Evolutionary conservation across 83 land plant species (phyloP), one percentile per base, ranked within the genome.

Genomic region (Thuja plicata): DNA sequence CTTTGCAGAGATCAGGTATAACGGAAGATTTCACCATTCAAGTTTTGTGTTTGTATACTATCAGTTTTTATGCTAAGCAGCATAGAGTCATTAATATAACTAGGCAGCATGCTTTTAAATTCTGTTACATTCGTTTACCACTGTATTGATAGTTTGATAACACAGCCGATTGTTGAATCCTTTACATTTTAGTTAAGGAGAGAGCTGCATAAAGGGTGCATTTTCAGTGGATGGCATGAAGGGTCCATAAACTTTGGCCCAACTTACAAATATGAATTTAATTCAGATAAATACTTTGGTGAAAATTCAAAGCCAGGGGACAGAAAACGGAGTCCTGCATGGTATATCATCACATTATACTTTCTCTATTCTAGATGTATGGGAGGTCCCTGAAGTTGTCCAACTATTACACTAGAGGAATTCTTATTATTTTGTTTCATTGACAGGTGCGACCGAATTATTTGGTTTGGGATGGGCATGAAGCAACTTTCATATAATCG

Each of bases 151-250:
- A 70, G 32, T 24, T n/a, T 3, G 57, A 54, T 54, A 16, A 54
- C 57, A 16, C 16, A 50, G 17, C 19, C 16, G 3, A 16, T 54
- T 54, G 19, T 70, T 70, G 74, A 70, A n/a, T 54, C 57, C 74
- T 70, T 70, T 24, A 9, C 8, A 70, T n/a, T 24, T 17, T 70
- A 96, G 97, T 90, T 96, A 38, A 88, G 74, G 60, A 92, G 87
- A 85, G 96, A 96, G 89, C 93, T 94, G 9, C 88, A 80, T n/a
- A 91, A 84, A 55, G 97, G 94, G 13, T 91, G 87, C 88, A 92
- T 91, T 8, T 95, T 96, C 87, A 91, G 91, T 88, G 95, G 95
- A 74, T 96, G 98, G 98, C 93, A 92, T 83, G 98, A 96, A 90
- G 98, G 96, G 30, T 34, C 71, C 40, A 94, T 96, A 85, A 40